phyloP scores from a whole-genome alignment of 305 asterid species.

The Fraxinus ornus region DNA sequence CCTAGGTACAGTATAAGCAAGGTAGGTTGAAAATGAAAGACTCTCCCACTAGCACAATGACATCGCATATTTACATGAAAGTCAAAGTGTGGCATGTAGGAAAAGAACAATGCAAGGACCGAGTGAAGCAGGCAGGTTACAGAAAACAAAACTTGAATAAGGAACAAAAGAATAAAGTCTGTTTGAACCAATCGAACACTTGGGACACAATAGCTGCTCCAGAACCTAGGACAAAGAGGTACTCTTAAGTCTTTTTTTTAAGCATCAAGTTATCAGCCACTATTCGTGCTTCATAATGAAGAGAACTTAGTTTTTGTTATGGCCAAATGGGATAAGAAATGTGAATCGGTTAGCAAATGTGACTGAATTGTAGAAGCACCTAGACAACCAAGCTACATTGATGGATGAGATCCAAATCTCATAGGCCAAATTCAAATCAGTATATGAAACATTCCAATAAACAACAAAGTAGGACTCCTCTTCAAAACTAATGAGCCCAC shows the following conservation, averaged over 20 bases:
- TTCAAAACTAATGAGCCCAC: neutral
- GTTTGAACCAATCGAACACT: constrained; percentile 18
- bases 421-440: neutral
- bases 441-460: neutral
- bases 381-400: neutral
- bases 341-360: neutral
- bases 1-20: neutral
- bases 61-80: constrained; percentile 2
- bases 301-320: neutral
- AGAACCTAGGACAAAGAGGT: constrained; percentile 18
- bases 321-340: neutral
- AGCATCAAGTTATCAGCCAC: neutral
- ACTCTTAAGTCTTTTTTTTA: constrained; percentile 24
- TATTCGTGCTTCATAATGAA: neutral
- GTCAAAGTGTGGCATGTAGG: constrained; percentile 22
- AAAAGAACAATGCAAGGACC: constrained; percentile 21
- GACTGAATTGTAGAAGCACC: constrained; percentile 1
- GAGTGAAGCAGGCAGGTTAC: constrained; percentile 25
- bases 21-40: constrained; percentile 1
- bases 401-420: neutral
- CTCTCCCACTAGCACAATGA: neutral
- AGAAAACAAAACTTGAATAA: constrained; percentile 28
- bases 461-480: neutral
- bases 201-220: constrained; percentile 27
- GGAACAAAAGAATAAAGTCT: constrained; percentile 16